phyloP scores from a whole-genome alignment of 2,329 filamentous ascomycete species.

The Aspergillus awamori region DNA sequence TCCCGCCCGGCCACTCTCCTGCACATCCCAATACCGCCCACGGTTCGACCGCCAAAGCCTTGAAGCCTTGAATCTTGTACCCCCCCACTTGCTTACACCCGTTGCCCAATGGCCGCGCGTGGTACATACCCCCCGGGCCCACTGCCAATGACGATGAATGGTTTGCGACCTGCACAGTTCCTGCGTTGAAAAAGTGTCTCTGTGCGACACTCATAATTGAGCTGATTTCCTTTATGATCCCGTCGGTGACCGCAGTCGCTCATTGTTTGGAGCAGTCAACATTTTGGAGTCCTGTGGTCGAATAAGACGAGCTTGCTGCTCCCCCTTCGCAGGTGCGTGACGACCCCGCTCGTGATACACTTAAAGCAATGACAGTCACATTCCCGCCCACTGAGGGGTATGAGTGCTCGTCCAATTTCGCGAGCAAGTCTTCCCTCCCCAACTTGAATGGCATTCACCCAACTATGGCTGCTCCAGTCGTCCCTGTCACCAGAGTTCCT shows the following conservation, averaged over 20 bases:
- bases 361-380: constrained; percentile 21
- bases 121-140: constrained; percentile 11
- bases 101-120: constrained; percentile 15
- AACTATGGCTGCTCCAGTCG: constrained; percentile 6
- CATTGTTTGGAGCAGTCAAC: constrained; percentile 6
- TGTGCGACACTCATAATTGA: constrained; percentile 11
- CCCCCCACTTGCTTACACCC: neutral
- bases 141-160: constrained; percentile 21
- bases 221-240: constrained; percentile 3
- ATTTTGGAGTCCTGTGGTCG: constrained; percentile 13
- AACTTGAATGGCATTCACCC: neutral
- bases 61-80: constrained; percentile 5
- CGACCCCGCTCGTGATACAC: constrained; percentile 18
- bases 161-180: constrained; percentile 20
- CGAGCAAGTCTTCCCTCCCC: neutral
- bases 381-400: constrained; percentile 19
- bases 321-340: constrained; percentile 20
- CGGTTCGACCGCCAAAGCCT: neutral
- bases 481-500: constrained; percentile 31
- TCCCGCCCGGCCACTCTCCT: neutral
- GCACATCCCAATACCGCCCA: constrained; percentile 2
- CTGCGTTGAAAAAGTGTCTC: constrained; percentile 18
- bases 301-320: constrained; percentile 16
- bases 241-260: neutral
- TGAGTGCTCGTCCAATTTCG: constrained; percentile 5